These are phyloP conservation scores for Strobilomyces dryophilus DNA, from an alignment of 768 basidiomycete species.

Conservation along the genomic window DNA sequence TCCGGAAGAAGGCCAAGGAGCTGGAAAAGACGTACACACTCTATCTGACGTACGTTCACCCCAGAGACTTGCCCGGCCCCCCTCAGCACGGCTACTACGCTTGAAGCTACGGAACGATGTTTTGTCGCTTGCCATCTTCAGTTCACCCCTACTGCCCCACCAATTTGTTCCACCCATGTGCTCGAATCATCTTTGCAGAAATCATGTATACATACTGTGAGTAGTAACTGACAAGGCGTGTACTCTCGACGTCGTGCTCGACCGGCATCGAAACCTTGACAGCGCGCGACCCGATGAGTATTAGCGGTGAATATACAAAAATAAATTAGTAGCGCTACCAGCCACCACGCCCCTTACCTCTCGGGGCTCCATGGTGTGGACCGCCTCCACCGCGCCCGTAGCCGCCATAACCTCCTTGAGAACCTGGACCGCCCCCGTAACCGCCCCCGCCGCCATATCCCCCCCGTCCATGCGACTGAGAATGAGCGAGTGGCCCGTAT, in stretches of 20 bases:
- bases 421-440: conserved; percentile 15
- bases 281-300: conserved; percentile 2
- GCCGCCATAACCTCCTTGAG: conserved; percentile 32
- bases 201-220: conserved; percentile 15
- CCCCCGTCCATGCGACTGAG: conserved; percentile 24
- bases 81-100: conserved; percentile 26
- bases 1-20: conserved; percentile 53
- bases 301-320: conserved; percentile 16
- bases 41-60: conserved; percentile 52
- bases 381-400: conserved; percentile 38
- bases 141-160: background rate
- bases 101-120: conserved; percentile 3
- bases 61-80: conserved; percentile 28
- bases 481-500: conserved; percentile 18
- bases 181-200: conserved; percentile 3
- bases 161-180: background rate
- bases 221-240: conserved; percentile 6
- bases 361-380: conserved; percentile 23
- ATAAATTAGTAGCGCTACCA: conserved; percentile 35
- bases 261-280: background rate
- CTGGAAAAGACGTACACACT: conserved; percentile 60
- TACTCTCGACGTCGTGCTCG: background rate
- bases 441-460: conserved; percentile 19
- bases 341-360: conserved; percentile 50
- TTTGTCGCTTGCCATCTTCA: background rate